phyloP scores from a whole-genome alignment of 2,329 filamentous ascomycete genomes.

The Fusarium brevicatenulatum region DNA sequence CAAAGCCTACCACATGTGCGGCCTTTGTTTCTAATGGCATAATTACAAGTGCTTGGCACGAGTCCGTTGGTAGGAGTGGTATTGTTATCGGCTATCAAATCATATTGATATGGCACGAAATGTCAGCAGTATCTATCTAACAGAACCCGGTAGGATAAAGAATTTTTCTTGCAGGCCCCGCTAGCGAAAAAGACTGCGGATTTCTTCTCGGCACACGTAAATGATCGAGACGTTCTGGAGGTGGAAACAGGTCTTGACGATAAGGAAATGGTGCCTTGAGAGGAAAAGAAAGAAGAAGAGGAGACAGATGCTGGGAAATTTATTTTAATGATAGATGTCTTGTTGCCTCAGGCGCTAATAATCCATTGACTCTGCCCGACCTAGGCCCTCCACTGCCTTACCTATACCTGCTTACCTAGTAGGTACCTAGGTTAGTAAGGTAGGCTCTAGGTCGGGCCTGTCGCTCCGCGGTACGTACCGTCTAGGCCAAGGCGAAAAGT shows the following conservation, averaged over 20 bases:
- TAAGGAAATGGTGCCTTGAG: conserved; percentile 88
- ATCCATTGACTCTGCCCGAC: background rate
- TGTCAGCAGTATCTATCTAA: conserved; percentile 99
- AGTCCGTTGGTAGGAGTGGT: background rate
- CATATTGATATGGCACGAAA: conserved; percentile 1
- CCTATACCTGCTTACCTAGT: too few relatives aligned
- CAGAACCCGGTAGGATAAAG: conserved; percentile 76
- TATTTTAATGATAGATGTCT: conserved; percentile 4
- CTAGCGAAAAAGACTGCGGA: conserved; percentile 96
- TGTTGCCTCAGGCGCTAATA: conserved; percentile 44
- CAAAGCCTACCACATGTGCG: background rate
- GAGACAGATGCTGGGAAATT: conserved; percentile 30
- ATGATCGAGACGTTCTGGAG: conserved; percentile 89
- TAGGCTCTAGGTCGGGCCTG: background rate
- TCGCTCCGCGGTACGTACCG: conserved; percentile 40
- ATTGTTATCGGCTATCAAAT: background rate
- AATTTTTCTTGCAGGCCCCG: conserved; percentile 75
- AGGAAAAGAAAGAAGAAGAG: conserved; percentile 47
- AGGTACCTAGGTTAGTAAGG: too few relatives aligned
- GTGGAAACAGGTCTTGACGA: conserved; percentile 81
- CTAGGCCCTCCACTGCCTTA: background rate
- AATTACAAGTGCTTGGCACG: background rate
- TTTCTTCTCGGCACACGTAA: conserved; percentile 85
- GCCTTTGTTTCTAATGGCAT: background rate
- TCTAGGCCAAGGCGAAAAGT: conserved; percentile 40